Conservation (phyloP, 192 early-diverging fungal species). For the Rhizophagus sp. region DNA sequence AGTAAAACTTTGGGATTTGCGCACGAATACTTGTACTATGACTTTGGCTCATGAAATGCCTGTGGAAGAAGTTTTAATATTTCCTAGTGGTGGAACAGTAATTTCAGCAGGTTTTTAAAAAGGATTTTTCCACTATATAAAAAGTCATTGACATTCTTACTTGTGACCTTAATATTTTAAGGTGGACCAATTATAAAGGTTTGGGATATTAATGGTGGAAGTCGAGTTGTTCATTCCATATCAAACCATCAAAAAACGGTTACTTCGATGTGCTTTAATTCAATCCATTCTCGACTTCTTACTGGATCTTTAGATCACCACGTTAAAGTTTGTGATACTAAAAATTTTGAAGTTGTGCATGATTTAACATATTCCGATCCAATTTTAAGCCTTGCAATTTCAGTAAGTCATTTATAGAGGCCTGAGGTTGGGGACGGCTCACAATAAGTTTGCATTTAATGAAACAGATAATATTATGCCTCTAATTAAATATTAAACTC, state of each 20-base stretch:
- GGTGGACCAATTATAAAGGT: slow-evolving; percentile 80
- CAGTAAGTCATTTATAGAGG: slow-evolving; percentile 48
- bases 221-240: slow-evolving; percentile 71
- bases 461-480: background rate
- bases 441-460: too few species aligned
- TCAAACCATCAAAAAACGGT: slow-evolving; percentile 97
- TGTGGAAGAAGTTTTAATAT: slow-evolving; percentile 85
- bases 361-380: slow-evolving; percentile 89
- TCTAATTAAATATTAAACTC: slow-evolving; percentile 17
- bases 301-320: slow-evolving; percentile 94
- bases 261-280: slow-evolving; percentile 87
- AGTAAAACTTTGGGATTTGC: slow-evolving; percentile 89
- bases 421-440: too few species aligned
- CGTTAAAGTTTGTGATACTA: slow-evolving; percentile 91
- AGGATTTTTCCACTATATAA: background rate
- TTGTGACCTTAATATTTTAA: slow-evolving; percentile 29
- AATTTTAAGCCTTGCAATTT: slow-evolving; percentile 86
- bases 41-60: slow-evolving; percentile 83
- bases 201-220: slow-evolving; percentile 86
- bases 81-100: slow-evolving; percentile 78
- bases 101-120: slow-evolving; percentile 63
- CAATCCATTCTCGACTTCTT: slow-evolving; percentile 69
- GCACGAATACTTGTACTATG: slow-evolving; percentile 70
- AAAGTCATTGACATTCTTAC: background rate
- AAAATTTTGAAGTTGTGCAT: slow-evolving; percentile 85